Conservation (phyloP, 208 protist genomes). For the Leishmania gerbilli region DNA sequence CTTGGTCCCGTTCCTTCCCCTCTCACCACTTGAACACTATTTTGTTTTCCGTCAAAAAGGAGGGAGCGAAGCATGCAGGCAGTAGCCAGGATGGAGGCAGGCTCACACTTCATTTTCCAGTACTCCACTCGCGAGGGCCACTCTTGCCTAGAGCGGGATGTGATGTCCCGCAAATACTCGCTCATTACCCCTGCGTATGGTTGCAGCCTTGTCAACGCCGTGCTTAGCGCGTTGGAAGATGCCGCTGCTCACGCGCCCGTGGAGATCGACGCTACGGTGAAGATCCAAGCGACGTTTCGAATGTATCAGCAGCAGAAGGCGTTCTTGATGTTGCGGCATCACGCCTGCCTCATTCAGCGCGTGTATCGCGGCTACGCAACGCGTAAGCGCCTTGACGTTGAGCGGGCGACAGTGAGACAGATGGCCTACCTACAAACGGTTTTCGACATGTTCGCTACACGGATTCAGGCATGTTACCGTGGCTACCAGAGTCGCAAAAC, state of each 20-base stretch:
- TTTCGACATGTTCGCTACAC: conserved; percentile 72
- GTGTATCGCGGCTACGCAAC: conserved; percentile 54
- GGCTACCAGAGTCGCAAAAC: conserved; percentile 54
- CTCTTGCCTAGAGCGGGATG: conserved; percentile 13
- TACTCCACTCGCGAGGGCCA: conserved; percentile 14
- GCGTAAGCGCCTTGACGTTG: conserved; percentile 25
- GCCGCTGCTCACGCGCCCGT: conserved; percentile 12
- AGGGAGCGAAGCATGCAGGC: neutral
- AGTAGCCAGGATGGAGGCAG: neutral
- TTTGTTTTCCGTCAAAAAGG: neutral
- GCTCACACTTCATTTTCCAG: conserved; percentile 11
- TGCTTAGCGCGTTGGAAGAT: conserved; percentile 28
- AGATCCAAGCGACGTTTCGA: conserved; percentile 59
- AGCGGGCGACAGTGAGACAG: conserved; percentile 9
- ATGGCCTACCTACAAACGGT: conserved; percentile 31
- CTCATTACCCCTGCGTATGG: conserved; percentile 26
- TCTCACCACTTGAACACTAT: neutral
- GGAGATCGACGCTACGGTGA: conserved; percentile 32
- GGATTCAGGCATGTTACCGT: conserved; percentile 73
- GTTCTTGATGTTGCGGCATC: conserved; percentile 23
- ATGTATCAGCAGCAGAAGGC: conserved; percentile 45
- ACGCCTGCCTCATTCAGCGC: conserved; percentile 50
- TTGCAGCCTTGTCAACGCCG: conserved; percentile 23
- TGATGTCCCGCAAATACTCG: conserved; percentile 14
- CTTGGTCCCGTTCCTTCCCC: neutral